These are phyloP conservation scores for Talaromyces marneffei DNA, from an alignment of 2,329 filamentous ascomycete species.

Conservation along the genomic window DNA sequence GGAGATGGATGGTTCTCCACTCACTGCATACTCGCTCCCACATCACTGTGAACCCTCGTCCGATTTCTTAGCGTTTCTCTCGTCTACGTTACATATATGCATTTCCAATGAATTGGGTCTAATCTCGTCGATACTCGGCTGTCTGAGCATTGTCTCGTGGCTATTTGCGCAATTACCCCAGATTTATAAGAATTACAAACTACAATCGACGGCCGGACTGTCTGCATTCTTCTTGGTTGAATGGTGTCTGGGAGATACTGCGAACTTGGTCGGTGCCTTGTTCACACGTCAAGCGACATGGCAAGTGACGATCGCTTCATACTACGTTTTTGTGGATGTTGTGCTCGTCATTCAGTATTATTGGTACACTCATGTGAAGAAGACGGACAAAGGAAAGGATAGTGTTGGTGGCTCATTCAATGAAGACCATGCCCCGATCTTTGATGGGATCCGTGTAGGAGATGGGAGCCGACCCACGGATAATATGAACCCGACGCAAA, in stretches of 20 bases:
- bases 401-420: slow-evolving; percentile 25
- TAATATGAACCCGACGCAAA: slow-evolving; percentile 9
- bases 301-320: slow-evolving; percentile 60
- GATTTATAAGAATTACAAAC: slow-evolving; percentile 61
- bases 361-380: slow-evolving; percentile 57
- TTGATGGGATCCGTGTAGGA: slow-evolving; percentile 32
- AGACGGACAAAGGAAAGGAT: slow-evolving; percentile 38
- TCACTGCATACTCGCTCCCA: slow-evolving; percentile 37
- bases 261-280: slow-evolving; percentile 58
- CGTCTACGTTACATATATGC: slow-evolving; percentile 56
- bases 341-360: slow-evolving; percentile 58
- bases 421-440: slow-evolving; percentile 22
- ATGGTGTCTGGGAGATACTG: slow-evolving; percentile 60
- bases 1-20: background rate
- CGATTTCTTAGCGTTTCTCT: slow-evolving; percentile 52
- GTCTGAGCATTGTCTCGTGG: slow-evolving; percentile 60
- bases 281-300: slow-evolving; percentile 60
- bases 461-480: slow-evolving; percentile 15
- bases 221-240: slow-evolving; percentile 61
- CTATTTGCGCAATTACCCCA: slow-evolving; percentile 64
- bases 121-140: slow-evolving; percentile 55
- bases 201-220: slow-evolving; percentile 59
- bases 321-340: slow-evolving; percentile 62
- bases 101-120: slow-evolving; percentile 59
- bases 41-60: slow-evolving; percentile 56